These are phyloP conservation scores for Malus fusca DNA, from an alignment of 306 rosid species.

Conservation along the genomic window DNA sequence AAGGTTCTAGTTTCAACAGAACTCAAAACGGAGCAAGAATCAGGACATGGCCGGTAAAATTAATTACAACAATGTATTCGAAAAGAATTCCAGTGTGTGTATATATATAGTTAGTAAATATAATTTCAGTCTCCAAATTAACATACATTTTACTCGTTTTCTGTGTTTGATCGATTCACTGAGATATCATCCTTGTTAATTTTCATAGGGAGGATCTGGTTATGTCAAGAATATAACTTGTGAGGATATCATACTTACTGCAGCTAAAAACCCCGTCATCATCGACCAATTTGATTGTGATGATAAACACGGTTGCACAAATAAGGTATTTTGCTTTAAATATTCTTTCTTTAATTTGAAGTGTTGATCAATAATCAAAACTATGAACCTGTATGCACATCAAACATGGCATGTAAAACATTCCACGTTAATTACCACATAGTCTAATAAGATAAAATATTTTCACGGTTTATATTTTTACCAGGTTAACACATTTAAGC, in stretches of 20 bases:
- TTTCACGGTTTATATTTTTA: too few relatives aligned
- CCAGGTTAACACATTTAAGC: too few relatives aligned
- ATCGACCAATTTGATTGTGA: conserved; percentile 5
- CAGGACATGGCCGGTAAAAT: conserved; percentile 22
- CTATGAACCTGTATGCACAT: too few relatives aligned
- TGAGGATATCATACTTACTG: conserved; percentile 1
- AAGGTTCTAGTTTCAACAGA: not conserved
- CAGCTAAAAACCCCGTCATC: conserved; percentile 7
- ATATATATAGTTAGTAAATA: too few relatives aligned
- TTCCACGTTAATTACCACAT: too few relatives aligned
- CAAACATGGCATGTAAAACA: too few relatives aligned
- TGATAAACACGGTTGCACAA: not conserved
- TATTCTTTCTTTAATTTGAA: too few relatives aligned
- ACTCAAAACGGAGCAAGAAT: conserved; percentile 15
- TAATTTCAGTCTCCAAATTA: too few relatives aligned
- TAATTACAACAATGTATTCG: too few relatives aligned
- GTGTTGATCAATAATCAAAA: too few relatives aligned
- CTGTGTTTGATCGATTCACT: not conserved
- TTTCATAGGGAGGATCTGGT: conserved; percentile 20
- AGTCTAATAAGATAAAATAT: too few relatives aligned
- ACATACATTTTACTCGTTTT: not conserved
- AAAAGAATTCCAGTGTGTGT: too few relatives aligned
- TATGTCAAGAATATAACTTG: conserved; percentile 5
- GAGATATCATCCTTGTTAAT: not conserved
- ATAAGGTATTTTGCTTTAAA: not conserved